Conservation (phyloP, 345 rosid species). For the Raphanus sativus region DNA sequence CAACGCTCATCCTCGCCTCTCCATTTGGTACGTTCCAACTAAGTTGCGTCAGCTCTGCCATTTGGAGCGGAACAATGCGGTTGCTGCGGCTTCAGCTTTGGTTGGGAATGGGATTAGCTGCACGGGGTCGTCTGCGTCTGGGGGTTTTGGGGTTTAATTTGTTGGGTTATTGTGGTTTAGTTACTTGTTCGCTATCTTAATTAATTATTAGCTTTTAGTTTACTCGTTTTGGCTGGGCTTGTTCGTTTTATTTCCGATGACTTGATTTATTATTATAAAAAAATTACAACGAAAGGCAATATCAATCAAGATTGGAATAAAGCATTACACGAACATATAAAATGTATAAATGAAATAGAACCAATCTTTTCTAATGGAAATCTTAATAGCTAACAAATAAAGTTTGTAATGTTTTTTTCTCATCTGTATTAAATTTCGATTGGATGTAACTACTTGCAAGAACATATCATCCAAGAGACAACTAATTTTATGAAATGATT, state of each 20-base stretch:
- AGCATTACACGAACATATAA: too few relatives aligned
- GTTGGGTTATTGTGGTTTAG: not conserved
- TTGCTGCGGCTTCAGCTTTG: slow-evolving; percentile 52
- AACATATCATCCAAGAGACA: too few relatives aligned
- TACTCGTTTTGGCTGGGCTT: not conserved
- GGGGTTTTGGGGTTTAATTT: not conserved
- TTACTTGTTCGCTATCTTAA: not conserved
- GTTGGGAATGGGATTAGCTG: slow-evolving; percentile 34
- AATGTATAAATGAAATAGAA: too few relatives aligned
- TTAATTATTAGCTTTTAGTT: slow-evolving; percentile 1
- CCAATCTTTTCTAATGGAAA: too few relatives aligned
- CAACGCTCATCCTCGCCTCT: slow-evolving; percentile 80
- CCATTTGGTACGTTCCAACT: slow-evolving; percentile 94
- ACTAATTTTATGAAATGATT: too few relatives aligned
- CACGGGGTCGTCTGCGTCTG: slow-evolving; percentile 24
- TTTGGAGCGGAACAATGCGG: slow-evolving; percentile 58
- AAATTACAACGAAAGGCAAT: too few relatives aligned
- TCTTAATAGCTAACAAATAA: too few relatives aligned
- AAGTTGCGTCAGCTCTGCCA: slow-evolving; percentile 96
- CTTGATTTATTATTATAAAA: too few relatives aligned
- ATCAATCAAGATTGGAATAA: too few relatives aligned
- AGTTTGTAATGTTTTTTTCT: too few relatives aligned
- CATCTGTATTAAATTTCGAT: too few relatives aligned
- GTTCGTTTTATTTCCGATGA: not conserved
- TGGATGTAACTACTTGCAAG: too few relatives aligned